phyloP scores from a whole-genome alignment of 345 rosid species.

The sweet orange (Citrus sinensis) region DNA sequence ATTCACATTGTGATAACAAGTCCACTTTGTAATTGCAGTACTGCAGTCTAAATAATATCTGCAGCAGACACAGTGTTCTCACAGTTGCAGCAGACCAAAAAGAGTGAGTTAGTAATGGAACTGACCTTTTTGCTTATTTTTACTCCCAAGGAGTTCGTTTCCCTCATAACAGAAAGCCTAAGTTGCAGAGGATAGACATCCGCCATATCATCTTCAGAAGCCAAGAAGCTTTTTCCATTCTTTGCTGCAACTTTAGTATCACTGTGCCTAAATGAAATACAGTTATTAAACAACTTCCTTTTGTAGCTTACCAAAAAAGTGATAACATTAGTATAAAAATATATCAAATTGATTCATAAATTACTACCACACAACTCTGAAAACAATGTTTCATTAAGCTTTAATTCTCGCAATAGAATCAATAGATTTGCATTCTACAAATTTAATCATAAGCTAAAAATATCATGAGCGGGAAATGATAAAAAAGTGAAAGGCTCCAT shows the following conservation, averaged over 20 bases:
- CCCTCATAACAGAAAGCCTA: conserved; percentile 69
- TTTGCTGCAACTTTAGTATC: conserved; percentile 63
- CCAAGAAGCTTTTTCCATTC: conserved; percentile 63
- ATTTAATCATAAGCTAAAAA: neutral
- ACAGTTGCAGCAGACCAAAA: neutral
- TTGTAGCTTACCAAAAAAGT: neutral
- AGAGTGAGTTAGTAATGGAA: neutral
- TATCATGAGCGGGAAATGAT: neutral
- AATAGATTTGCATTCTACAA: neutral
- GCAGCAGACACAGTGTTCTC: neutral
- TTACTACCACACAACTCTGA: neutral
- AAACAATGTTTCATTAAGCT: neutral
- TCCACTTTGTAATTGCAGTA: neutral
- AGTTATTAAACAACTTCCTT: neutral
- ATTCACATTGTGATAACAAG: neutral
- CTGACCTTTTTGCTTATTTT: conserved; percentile 87
- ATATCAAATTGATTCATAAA: conserved; percentile 13
- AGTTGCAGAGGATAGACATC: conserved; percentile 94
- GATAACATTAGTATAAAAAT: neutral
- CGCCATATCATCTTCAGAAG: conserved; percentile 85
- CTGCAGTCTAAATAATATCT: neutral
- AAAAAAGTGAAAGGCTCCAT: neutral
- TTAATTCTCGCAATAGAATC: neutral
- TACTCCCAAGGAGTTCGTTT: conserved; percentile 67
- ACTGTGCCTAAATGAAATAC: conserved; percentile 59